Conservation (phyloP, 2,329 filamentous ascomycete species). For the Exophiala sp. region DNA sequence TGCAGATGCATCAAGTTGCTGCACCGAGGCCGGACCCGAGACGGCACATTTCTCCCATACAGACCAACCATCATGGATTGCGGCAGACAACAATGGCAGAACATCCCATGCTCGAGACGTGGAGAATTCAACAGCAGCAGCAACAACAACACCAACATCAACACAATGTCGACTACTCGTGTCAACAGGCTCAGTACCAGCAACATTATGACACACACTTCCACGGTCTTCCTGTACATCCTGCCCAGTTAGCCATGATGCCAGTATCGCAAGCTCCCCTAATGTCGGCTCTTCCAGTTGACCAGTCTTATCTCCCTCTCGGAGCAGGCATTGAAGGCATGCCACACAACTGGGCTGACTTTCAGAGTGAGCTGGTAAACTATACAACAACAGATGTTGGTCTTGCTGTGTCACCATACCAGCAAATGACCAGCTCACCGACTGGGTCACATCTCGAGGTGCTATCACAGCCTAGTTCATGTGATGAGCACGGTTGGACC, state of each 20-base stretch:
- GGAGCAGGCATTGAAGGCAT: constrained; percentile 61
- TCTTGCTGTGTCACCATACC: constrained; percentile 41
- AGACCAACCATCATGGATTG: constrained; percentile 41
- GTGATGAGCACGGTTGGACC: constrained; percentile 82
- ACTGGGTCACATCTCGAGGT: constrained; percentile 82
- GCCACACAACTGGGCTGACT: constrained; percentile 73
- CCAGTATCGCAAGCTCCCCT: constrained; percentile 61
- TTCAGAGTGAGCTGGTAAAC: constrained; percentile 65
- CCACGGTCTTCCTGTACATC: constrained; percentile 48
- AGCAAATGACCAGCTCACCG: constrained; percentile 60
- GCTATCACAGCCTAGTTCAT: constrained; percentile 73
- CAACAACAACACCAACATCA: constrained; percentile 18
- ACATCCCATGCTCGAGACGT: constrained; percentile 46
- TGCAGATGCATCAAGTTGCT: constrained; percentile 40
- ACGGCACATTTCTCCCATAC: constrained; percentile 43
- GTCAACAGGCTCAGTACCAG: constrained; percentile 47
- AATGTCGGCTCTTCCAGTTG: constrained; percentile 59
- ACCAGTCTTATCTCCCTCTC: constrained; percentile 57
- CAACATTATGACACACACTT: constrained; percentile 55
- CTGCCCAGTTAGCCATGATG: constrained; percentile 52
- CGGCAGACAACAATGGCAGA: constrained; percentile 41
- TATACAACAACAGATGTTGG: constrained; percentile 49
- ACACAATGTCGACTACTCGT: constrained; percentile 16
- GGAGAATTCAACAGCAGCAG: constrained; percentile 41
- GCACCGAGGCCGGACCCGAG: constrained; percentile 33